Base-by-base conservation (phyloP, 495 filamentous ascomycete species). In the Xylaria intraflava region DNA sequence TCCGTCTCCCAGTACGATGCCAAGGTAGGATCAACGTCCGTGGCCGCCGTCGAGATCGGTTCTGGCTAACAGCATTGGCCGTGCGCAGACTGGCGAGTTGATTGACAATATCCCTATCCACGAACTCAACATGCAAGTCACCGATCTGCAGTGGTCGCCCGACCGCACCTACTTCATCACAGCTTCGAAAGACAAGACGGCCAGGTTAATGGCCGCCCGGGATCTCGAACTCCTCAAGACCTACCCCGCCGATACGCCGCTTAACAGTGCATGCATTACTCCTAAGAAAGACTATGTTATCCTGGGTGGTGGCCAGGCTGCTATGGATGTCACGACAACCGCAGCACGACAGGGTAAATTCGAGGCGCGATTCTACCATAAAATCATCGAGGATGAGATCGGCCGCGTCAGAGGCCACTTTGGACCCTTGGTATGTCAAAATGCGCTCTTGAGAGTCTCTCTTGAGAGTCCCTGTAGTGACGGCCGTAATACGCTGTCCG, bases 311-410 rank as follows among this genome's bases (percentile, higher is more conserved):
- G 93, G 93, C 54, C 93, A 98, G 73, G 93, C 92, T 51, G 93
- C 93, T 62, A 96, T 96, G 89, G 93, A 96, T 71, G 93, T 98
- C 69, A 98, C 93, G n/a, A 94, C 88, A 16, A 98, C 93, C 36
- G 85, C 84, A 24, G 83, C 88, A 10, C 81, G 93, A 44, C 93
- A 97, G 72, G 93, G 93, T 70, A 96, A 96, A 73, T 98, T 98
- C 78, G 93, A 98, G 70, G 94, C 93, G 22, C 82, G 93, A 46
- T 96, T 98, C 79, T 98, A 95, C 78, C 93, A 98, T 82, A 95
- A 92, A 78, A 83, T 98, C 63, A 96, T 98, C 70, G 90, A 95
- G 72, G 92, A 96, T 68, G 93, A 98, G 78, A 94, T 96, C 68
- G 94, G 93, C 57, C 83, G 93, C 70, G 93, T 98, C 58, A 79